phyloP scores from a whole-genome alignment of 257 asterid species.

The Lycium barbarum region DNA sequence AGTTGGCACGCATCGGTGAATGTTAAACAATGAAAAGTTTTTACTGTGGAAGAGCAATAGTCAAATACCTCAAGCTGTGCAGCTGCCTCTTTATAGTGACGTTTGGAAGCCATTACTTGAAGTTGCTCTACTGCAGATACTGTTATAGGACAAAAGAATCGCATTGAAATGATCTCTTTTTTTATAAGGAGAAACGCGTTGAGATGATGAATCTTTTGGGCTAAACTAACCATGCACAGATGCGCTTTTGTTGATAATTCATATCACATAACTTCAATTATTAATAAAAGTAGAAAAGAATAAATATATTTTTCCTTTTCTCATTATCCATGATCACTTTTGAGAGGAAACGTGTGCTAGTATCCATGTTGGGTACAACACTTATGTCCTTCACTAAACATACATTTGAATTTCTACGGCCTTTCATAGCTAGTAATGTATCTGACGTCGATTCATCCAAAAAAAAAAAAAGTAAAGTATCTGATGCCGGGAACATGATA shows the following conservation, averaged over 20 bases:
- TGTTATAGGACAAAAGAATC: constrained; percentile 45
- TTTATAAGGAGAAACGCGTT: constrained; percentile 16
- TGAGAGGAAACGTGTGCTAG: neutral
- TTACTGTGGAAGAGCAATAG: constrained; percentile 15
- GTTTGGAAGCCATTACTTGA: constrained; percentile 96
- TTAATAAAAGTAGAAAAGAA: neutral
- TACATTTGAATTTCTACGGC: neutral
- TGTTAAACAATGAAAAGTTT: constrained; percentile 2
- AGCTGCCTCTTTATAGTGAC: constrained; percentile 98
- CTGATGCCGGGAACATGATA: neutral
- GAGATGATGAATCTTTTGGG: neutral
- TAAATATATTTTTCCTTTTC: neutral
- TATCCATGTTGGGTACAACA: constrained; percentile 17
- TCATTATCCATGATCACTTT: neutral
- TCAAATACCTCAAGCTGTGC: constrained; percentile 94
- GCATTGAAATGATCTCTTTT: neutral
- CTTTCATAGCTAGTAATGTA: neutral
- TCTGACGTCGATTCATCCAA: constrained; percentile 1
- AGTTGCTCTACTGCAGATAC: constrained; percentile 99
- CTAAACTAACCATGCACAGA: neutral
- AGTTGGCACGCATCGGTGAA: neutral
- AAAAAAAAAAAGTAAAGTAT: neutral
- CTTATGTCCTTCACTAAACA: neutral
- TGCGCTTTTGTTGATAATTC: neutral
- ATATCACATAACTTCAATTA: neutral